Evolutionary conservation across 257 asterid species (phyloP).

Genomic region (Fraxinus quadrangulata): DNA sequence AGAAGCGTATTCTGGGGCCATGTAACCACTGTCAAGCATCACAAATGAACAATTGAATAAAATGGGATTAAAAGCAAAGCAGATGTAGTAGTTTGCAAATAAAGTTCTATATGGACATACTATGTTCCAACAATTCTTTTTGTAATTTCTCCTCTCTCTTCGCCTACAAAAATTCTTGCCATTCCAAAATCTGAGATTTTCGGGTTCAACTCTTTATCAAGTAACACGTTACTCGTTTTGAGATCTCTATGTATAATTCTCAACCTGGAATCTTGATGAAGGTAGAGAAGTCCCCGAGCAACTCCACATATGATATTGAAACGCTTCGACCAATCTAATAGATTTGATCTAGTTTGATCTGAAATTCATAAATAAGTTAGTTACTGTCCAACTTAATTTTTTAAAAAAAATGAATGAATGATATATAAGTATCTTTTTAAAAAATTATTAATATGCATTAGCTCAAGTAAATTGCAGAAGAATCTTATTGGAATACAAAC

Average conservation of each 20-base stretch:
- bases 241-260: too few relatives aligned
- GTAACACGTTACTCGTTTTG: constrained; percentile 35
- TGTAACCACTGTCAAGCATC: constrained; percentile 27
- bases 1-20: constrained; percentile 44
- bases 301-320: constrained; percentile 35
- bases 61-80: too few relatives aligned
- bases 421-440: background rate
- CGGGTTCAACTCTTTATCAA: constrained; percentile 34
- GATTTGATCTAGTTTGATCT: too few relatives aligned
- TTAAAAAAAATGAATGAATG: too few relatives aligned
- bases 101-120: constrained; percentile 9
- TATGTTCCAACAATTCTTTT: constrained; percentile 36
- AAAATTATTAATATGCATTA: too few relatives aligned
- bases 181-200: constrained; percentile 42
- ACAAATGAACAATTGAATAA: too few relatives aligned
- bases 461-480: too few relatives aligned
- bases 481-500: constrained; percentile 22
- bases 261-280: constrained; percentile 43
- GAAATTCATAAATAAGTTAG: too few relatives aligned
- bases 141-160: constrained; percentile 22
- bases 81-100: too few relatives aligned
- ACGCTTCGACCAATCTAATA: constrained; percentile 9
- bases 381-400: too few relatives aligned
- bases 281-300: constrained; percentile 42
- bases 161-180: constrained; percentile 35